Conservation (phyloP, 2,329 filamentous ascomycete species). For the Penicillium digitatum region DNA sequence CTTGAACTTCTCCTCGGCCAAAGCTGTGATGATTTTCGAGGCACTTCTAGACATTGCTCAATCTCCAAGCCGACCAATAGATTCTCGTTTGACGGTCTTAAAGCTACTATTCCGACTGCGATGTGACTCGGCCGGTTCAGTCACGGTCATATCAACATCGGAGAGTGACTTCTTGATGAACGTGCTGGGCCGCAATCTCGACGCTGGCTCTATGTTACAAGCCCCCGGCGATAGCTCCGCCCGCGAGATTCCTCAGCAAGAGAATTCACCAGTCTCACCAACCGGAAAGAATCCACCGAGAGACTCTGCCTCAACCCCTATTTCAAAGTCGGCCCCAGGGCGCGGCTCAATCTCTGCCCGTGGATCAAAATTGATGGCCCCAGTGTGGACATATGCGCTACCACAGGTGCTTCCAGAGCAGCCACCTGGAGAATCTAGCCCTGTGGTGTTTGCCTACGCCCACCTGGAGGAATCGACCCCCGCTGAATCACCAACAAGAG, state of each 20-base stretch:
- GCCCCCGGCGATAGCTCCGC: slow-evolving; percentile 42
- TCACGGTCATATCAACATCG: slow-evolving; percentile 66
- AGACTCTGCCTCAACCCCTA: slow-evolving; percentile 27
- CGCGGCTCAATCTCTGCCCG: slow-evolving; percentile 35
- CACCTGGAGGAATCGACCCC: slow-evolving; percentile 34
- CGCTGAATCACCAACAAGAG: slow-evolving; percentile 23
- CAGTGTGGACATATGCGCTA: slow-evolving; percentile 57
- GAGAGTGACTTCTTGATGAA: slow-evolving; percentile 71
- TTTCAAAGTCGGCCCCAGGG: slow-evolving; percentile 31
- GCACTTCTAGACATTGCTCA: slow-evolving; percentile 62
- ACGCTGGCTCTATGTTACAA: slow-evolving; percentile 45
- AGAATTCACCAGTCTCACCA: slow-evolving; percentile 31
- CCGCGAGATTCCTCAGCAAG: slow-evolving; percentile 36
- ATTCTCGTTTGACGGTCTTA: slow-evolving; percentile 69
- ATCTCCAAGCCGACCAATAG: slow-evolving; percentile 57
- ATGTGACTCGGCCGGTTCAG: slow-evolving; percentile 72
- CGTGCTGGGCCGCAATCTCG: slow-evolving; percentile 62
- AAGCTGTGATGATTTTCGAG: slow-evolving; percentile 61
- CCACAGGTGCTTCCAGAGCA: slow-evolving; percentile 53
- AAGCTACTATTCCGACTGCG: slow-evolving; percentile 77
- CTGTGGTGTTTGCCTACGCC: slow-evolving; percentile 49
- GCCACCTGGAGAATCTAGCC: slow-evolving; percentile 48
- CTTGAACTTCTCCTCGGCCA: slow-evolving; percentile 62
- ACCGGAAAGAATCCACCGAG: slow-evolving; percentile 32
- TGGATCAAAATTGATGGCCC: slow-evolving; percentile 37